phyloP scores from a whole-genome alignment of 129 eudicot species.

The Lactuca saligna region DNA sequence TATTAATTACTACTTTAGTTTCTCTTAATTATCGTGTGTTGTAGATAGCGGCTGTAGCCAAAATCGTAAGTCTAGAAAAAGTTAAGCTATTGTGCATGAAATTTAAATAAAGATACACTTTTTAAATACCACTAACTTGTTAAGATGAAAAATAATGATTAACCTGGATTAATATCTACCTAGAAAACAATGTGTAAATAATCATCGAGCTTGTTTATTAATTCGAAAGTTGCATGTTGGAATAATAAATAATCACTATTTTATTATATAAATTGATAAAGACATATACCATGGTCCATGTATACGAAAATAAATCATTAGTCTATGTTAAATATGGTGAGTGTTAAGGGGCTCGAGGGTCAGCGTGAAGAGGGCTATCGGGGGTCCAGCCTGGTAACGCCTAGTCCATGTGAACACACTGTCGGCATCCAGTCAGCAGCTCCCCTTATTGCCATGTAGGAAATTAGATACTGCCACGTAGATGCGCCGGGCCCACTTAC shows the following conservation, averaged over 20 bases:
- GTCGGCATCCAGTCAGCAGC: conserved; percentile 39
- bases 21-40: conserved; percentile 9
- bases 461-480: neutral
- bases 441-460: conserved; percentile 41
- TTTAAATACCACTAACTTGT: neutral
- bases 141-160: too few species aligned
- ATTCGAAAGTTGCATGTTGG: too few species aligned
- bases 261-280: neutral
- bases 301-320: too few species aligned
- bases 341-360: conserved; percentile 14
- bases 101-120: neutral
- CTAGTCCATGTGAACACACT: conserved; percentile 46
- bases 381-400: conserved; percentile 32
- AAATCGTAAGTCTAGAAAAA: neutral
- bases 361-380: neutral
- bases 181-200: too few species aligned
- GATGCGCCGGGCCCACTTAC: conserved; percentile 3
- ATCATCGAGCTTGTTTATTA: too few species aligned
- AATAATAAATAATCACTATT: too few species aligned
- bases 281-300: neutral
- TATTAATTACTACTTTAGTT: conserved; percentile 1
- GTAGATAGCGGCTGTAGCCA: conserved; percentile 13
- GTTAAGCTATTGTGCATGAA: neutral
- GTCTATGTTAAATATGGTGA: neutral
- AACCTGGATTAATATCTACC: too few species aligned